Percentiles rank a stretch among this genome's conserved stretches.
phyloP scores from a whole-genome alignment of 257 asterid genomes.

The Fraxinus excelsior region DNA sequence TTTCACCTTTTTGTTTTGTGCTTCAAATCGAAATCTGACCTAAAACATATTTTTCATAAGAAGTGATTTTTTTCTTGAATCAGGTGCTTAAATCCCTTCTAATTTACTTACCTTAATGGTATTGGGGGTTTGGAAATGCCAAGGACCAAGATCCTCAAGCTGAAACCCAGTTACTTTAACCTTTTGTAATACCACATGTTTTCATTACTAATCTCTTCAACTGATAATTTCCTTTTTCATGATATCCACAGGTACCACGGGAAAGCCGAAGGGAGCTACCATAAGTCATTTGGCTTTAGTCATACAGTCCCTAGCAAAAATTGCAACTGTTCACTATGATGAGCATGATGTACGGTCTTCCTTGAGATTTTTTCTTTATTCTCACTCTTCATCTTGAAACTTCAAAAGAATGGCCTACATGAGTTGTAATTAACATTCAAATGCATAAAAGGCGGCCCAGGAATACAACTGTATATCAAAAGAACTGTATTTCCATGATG shows the following conservation, averaged over 20 bases:
- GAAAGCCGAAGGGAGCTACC: conserved; percentile 86
- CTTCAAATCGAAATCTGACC: background rate
- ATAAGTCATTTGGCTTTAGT: conserved; percentile 74
- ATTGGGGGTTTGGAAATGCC: background rate
- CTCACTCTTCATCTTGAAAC: background rate
- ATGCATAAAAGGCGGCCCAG: background rate
- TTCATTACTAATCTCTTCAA: background rate
- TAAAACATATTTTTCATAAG: background rate
- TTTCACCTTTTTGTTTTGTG: background rate
- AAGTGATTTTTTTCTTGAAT: background rate
- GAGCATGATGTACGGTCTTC: conserved; percentile 74
- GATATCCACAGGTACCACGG: conserved; percentile 69
- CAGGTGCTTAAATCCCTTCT: background rate
- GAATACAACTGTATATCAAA: background rate
- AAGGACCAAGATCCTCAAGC: background rate
- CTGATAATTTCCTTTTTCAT: background rate
- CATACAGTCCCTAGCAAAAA: conserved; percentile 84
- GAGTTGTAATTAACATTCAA: background rate
- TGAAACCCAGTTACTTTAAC: background rate
- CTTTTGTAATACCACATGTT: background rate
- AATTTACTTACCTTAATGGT: background rate
- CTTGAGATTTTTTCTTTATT: background rate
- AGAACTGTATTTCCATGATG: background rate
- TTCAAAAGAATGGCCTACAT: background rate
- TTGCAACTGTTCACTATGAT: conserved; percentile 70